These are phyloP conservation scores for Fomitopsis palustris DNA, from an alignment of 1,284 basidiomycete genomes.

Conservation along the genomic window DNA sequence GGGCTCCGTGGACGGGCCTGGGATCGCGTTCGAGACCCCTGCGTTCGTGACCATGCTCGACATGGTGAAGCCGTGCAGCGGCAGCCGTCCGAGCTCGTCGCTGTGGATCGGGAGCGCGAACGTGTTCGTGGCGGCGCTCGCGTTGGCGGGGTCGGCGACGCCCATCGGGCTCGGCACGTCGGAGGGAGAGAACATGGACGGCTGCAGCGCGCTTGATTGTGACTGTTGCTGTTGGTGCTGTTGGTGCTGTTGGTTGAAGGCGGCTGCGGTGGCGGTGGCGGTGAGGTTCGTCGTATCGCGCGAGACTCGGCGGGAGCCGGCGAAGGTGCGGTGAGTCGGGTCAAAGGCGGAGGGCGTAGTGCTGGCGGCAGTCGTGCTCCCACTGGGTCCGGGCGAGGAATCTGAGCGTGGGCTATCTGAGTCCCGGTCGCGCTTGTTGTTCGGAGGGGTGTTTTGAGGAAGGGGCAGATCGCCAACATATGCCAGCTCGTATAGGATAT, in stretches of 20 bases:
- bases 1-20: background rate
- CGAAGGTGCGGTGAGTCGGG: conserved; percentile 25
- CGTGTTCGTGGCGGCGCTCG: conserved; percentile 1
- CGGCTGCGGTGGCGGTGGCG: conserved; percentile 10
- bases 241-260: conserved; percentile 12
- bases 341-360: background rate
- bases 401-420: conserved; percentile 37
- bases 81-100: conserved; percentile 53
- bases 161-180: background rate
- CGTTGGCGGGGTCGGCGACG: background rate
- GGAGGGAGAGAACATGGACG: background rate
- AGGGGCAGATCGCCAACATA: conserved; percentile 64
- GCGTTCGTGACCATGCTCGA: background rate
- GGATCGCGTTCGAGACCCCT: background rate
- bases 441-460: conserved; percentile 45
- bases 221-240: too few relatives aligned
- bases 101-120: conserved; percentile 51
- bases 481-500: conserved; percentile 66
- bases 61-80: conserved; percentile 36
- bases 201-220: conserved; percentile 10
- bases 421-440: conserved; percentile 61
- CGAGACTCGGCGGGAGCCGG: conserved; percentile 31
- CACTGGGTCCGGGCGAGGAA: conserved; percentile 2
- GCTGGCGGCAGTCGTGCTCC: background rate
- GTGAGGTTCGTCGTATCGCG: conserved; percentile 10